Evolutionary conservation across 371 early-diverging fungal species (phyloP).

Genomic region (Mucor plumbeus): DNA sequence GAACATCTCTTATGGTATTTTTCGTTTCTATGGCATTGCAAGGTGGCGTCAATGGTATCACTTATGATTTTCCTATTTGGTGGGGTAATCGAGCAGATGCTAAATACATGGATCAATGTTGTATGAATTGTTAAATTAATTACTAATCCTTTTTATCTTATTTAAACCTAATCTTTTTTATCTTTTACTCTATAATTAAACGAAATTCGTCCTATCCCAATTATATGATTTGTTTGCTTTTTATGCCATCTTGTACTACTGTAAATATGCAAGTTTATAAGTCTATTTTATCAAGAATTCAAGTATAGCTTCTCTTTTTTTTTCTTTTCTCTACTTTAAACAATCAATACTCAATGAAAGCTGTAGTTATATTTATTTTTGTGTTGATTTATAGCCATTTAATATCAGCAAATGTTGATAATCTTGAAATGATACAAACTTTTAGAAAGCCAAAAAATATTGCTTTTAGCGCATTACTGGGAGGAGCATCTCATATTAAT

Average conservation of each 20-base stretch:
- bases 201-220: background rate
- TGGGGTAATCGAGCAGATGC: conserved; percentile 51
- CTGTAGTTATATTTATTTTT: background rate
- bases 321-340: background rate
- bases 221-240: background rate
- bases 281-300: background rate
- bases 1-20: conserved; percentile 59
- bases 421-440: background rate
- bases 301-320: background rate
- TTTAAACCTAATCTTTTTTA: too few relatives aligned
- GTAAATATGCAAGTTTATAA: background rate
- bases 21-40: conserved; percentile 54
- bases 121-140: conserved; percentile 16
- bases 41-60: conserved; percentile 52
- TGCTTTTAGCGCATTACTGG: conserved; percentile 12
- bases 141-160: background rate
- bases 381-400: background rate
- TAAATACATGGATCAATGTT: conserved; percentile 28
- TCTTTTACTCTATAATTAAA: too few relatives aligned
- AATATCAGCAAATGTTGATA: background rate
- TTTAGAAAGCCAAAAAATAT: conserved; percentile 23
- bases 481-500: conserved; percentile 24
- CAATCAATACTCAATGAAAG: background rate
- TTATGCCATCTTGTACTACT: conserved; percentile 6
- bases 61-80: conserved; percentile 54